Percentiles rank a stretch among this genome's conserved stretches.
Evolutionary conservation across 2,329 filamentous ascomycete genomes (phyloP).

Genomic region (Colletotrichum lupini): DNA sequence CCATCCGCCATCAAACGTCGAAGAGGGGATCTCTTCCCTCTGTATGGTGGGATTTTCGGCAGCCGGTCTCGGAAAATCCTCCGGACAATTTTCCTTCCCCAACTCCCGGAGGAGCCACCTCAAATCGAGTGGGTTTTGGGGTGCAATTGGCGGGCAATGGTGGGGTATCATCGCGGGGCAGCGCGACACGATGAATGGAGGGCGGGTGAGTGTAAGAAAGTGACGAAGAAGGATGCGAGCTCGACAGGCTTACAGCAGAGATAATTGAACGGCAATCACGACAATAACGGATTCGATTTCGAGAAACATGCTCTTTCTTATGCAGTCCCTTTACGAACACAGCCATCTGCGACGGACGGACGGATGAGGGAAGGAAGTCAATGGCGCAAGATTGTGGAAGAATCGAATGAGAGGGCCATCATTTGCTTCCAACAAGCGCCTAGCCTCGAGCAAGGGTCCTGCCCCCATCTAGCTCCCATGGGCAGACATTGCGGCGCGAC

Average conservation of each 20-base stretch:
- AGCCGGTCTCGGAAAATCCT: conserved; percentile 38
- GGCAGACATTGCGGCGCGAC: conserved; percentile 27
- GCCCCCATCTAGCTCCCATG: conserved; percentile 17
- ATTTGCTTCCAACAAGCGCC: conserved; percentile 10
- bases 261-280: not conserved
- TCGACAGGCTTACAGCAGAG: not conserved
- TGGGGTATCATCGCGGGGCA: conserved; percentile 39
- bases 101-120: conserved; percentile 14
- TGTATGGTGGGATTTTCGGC: conserved; percentile 52
- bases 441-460: conserved; percentile 26
- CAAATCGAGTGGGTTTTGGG: conserved; percentile 19
- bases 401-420: conserved; percentile 6
- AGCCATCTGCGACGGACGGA: not conserved
- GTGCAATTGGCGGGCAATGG: conserved; percentile 31
- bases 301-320: not conserved
- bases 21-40: not conserved
- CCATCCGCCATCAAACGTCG: not conserved
- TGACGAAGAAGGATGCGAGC: not conserved
- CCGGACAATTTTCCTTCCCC: conserved; percentile 33
- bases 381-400: not conserved
- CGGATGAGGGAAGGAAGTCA: conserved; percentile 9
- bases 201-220: not conserved
- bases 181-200: conserved; percentile 30
- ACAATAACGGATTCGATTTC: not conserved
- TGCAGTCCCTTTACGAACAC: not conserved